Evolutionary conservation across 2,329 filamentous ascomycete species (phyloP).

Genomic region (Coniochaeta sp.): DNA sequence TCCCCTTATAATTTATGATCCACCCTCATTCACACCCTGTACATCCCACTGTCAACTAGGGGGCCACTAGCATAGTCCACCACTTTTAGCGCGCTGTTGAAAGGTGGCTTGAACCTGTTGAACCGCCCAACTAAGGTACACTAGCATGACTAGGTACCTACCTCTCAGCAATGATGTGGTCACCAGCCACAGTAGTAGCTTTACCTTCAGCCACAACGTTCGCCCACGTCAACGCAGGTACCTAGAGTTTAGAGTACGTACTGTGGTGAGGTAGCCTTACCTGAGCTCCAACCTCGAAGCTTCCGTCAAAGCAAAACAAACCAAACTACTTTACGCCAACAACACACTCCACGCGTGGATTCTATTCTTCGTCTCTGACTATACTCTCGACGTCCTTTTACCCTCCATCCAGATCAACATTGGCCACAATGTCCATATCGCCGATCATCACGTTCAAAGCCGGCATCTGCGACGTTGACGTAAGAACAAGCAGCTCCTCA

Average conservation of each 20-base stretch:
- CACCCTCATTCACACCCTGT: neutral
- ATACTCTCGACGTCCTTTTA: neutral
- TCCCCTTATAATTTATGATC: neutral
- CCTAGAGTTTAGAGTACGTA: neutral
- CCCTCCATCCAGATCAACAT: neutral
- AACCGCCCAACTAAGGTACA: too few relatives aligned
- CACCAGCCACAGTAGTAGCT: neutral
- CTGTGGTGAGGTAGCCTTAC: neutral
- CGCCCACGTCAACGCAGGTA: constrained; percentile 1
- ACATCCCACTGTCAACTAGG: neutral
- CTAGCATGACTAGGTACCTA: too few relatives aligned
- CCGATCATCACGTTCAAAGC: constrained; percentile 96
- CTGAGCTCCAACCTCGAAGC: neutral
- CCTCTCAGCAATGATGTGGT: too few relatives aligned
- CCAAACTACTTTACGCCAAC: neutral
- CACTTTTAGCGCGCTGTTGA: neutral
- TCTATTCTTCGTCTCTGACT: neutral
- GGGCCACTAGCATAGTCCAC: neutral
- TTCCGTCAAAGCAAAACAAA: neutral
- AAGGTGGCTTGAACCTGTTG: neutral
- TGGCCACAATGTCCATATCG: constrained; percentile 61
- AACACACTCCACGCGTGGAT: neutral
- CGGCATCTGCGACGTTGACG: constrained; percentile 77
- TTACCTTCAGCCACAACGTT: neutral
- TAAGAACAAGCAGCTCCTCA: constrained; percentile 28